Percentiles rank a stretch among this genome's conserved stretches.
These are phyloP conservation scores for Brassica balearica DNA, from an alignment of 441 rosid species.

Conservation along the genomic window DNA sequence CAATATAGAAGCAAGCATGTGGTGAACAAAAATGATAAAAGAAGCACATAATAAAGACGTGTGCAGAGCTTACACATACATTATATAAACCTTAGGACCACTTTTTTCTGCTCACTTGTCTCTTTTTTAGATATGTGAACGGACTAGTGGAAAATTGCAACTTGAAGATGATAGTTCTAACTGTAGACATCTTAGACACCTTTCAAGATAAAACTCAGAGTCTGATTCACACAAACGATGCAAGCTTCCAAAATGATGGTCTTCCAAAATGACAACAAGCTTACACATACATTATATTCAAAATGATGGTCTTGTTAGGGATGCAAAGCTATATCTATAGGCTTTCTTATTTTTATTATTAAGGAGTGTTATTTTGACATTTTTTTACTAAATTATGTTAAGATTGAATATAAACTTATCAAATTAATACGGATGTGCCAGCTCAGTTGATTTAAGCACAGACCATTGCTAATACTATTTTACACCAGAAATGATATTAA, in stretches of 20 bases:
- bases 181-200: constrained; percentile 47
- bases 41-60: constrained; percentile 66
- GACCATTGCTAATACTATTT: too few relatives aligned
- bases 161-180: constrained; percentile 77
- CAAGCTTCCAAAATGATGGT: constrained; percentile 26
- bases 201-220: constrained; percentile 17
- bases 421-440: too few relatives aligned
- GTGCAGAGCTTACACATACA: constrained; percentile 46
- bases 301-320: neutral
- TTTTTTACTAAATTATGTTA: too few relatives aligned
- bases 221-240: constrained; percentile 16
- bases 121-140: constrained; percentile 40
- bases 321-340: too few relatives aligned
- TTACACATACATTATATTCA: too few relatives aligned
- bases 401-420: too few relatives aligned
- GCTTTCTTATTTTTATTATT: too few relatives aligned
- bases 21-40: constrained; percentile 66
- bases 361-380: too few relatives aligned
- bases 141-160: constrained; percentile 59
- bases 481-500: too few relatives aligned
- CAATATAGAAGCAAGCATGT: constrained; percentile 62
- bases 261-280: too few relatives aligned
- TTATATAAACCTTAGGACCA: constrained; percentile 60
- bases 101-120: constrained; percentile 43
- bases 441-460: too few relatives aligned